Evolutionary conservation across 805 yeast species (phyloP), one percentile per base, ranked within the genome.

Genomic region (Millerozyma miso): DNA sequence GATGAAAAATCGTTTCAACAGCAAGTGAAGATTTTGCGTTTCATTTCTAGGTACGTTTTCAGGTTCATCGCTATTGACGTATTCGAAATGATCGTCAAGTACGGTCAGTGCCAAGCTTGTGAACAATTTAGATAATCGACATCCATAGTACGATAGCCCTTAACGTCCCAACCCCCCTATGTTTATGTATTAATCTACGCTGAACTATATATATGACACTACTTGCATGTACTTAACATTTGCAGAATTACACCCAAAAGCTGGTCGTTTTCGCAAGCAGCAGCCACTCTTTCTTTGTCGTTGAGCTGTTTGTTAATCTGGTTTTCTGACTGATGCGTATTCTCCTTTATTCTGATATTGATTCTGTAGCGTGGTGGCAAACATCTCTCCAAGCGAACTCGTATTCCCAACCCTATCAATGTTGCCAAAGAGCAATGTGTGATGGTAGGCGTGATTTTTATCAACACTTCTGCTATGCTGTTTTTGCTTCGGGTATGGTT

Each of bases 361-460:
- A 88, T 81, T 50, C 98, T 73, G 69, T 78, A 90, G 43, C 96
- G 70, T 3, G 88, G 80, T 1, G 97, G 96, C 26, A 93, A 73
- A 47, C 95, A 79, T 55, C 99, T 71, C 49, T 91, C 97, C 35
- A 93, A 70, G 31, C 99, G 73, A 1, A 93, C 98, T 39, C 97
- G 72, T 41, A 93, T 88, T 0, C 99, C 98, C 33, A 93, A 73
- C 0, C 99, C 99, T 44, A 93, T 93, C 38, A 93, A 74, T 0
- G 99, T 93, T 1, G 99, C 99, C 47, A 93, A 71, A 0, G 97
- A 88, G 61, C 99, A 93, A 58, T 93, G 99, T 3, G 98, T 93
- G 53, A 93, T 91, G 0, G 99, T 93, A 1, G 99, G 99, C 0
- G 99, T 93, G 47, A 93, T 93, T 53, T 77, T 79, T 20, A 93